Conservation (phyloP, 2,329 filamentous ascomycete species). For the Cordyceps cateniannulata region DNA sequence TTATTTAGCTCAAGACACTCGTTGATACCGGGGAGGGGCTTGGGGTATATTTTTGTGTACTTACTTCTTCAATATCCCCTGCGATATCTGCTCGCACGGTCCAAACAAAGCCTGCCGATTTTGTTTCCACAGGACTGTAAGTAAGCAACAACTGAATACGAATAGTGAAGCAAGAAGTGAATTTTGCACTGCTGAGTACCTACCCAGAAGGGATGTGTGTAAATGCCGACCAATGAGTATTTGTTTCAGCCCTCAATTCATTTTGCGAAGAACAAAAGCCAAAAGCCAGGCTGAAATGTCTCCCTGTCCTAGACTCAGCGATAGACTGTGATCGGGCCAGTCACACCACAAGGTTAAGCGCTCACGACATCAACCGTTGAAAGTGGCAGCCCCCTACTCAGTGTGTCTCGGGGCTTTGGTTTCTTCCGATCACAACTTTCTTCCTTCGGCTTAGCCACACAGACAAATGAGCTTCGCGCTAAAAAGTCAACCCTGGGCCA, state of each 20-base stretch:
- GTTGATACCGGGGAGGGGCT: not conserved
- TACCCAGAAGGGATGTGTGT: not conserved
- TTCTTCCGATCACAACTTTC: not conserved
- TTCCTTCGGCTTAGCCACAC: not conserved
- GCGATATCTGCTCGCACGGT: slow-evolving; percentile 1
- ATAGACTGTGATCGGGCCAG: not conserved
- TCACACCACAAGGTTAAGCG: not conserved
- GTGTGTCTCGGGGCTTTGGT: slow-evolving; percentile 5
- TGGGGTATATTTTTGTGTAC: not conserved
- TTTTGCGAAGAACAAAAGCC: not conserved
- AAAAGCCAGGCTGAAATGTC: not conserved
- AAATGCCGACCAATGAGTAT: not conserved
- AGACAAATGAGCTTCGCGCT: not conserved
- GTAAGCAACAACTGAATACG: too few relatives aligned
- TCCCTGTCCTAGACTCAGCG: not conserved
- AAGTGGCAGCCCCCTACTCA: not conserved
- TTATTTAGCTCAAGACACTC: not conserved
- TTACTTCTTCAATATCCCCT: not conserved
- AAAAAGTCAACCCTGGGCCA: not conserved
- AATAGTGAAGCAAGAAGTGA: too few relatives aligned
- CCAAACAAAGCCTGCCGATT: not conserved
- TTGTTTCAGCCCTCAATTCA: not conserved
- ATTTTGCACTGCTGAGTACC: not conserved
- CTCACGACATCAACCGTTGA: slow-evolving; percentile 2
- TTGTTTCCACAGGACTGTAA: not conserved